Conservation (phyloP, 2,329 filamentous ascomycete species). For the Penicillium sp. region DNA sequence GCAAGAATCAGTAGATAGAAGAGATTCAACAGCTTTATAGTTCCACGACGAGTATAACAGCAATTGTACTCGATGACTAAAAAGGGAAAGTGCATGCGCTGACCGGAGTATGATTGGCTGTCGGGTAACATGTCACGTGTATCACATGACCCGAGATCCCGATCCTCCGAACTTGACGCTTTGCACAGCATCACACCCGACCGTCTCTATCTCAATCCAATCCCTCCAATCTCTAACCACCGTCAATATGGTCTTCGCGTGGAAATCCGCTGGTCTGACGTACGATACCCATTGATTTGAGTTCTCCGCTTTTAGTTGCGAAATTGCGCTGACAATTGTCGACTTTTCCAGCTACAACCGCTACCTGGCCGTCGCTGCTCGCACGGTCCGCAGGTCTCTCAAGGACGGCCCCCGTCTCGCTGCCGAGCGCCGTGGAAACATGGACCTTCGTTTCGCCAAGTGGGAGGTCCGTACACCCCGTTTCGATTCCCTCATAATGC, state of each 20-base stretch:
- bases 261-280: constrained; percentile 98
- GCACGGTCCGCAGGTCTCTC: constrained; percentile 92
- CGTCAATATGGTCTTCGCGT: constrained; percentile 90
- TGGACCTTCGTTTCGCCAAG: constrained; percentile 88
- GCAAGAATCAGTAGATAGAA: not conserved
- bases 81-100: not conserved
- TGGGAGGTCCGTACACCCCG: constrained; percentile 78
- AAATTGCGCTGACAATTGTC: constrained; percentile 28
- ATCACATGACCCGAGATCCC: constrained; percentile 35
- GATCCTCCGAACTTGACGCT: constrained; percentile 42
- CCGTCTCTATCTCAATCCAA: constrained; percentile 35
- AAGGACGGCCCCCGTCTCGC: constrained; percentile 90
- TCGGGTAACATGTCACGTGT: constrained; percentile 29
- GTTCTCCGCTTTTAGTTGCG: constrained; percentile 7
- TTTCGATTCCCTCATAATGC: not conserved
- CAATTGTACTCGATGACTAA: too few relatives aligned
- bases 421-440: constrained; percentile 88
- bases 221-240: constrained; percentile 33
- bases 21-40: not conserved
- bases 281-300: constrained; percentile 57
- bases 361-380: constrained; percentile 94
- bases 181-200: constrained; percentile 37
- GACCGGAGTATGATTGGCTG: not conserved
- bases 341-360: constrained; percentile 86
- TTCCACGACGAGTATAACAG: not conserved